Base-by-base conservation (phyloP, 495 filamentous ascomycete genomes). In the Penicillium pulvis region DNA sequence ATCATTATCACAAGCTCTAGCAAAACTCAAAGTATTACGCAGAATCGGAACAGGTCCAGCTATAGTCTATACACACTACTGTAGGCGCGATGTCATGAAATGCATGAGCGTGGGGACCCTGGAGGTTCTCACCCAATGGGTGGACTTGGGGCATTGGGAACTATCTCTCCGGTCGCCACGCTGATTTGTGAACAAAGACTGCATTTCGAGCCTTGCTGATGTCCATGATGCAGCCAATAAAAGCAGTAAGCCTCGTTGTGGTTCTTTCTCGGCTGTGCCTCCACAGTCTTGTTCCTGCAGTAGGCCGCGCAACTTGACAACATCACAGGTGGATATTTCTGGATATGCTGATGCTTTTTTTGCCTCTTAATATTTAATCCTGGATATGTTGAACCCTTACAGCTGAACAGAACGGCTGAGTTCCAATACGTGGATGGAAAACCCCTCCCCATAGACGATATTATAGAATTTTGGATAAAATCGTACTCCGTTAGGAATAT, bases 201-300 rank as follows among this genome's bases (percentile, higher is more conserved):
- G 43, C 51, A 53, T 53, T 42, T 57, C 33, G 59, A 58, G 46
- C 51, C 46, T 59, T 50, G 46, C 44, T 28, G 48, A 31, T 19
- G 10, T 39, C 17, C 23, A 17, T 19, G 48, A 43, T 51, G 33
- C 33, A 57, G 39, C 63, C 59, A 65, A 62, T 65, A 36, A 53
- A 31, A 42, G n/a, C 55, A 42, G 14, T 20, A 31, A 48, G 49
- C 28, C 41, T 53, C 42, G 24, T 56, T 9, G 24, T 53, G 42
- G 52, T 53, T 68, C 60, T 60, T 43, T 53, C 53, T 36, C 58
- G 55, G 57, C 60, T 63, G 56, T 57, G 60, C 59, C 53, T 71
- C 71, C 69, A 60, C 70, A 57, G 45, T 63, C 58, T 64, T 59
- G 75, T 78, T 74, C 75, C 75, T 78, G 75, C 75, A 78, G 75